Percentiles rank a stretch among this genome's conserved stretches.
Evolutionary conservation across 2,329 filamentous ascomycete genomes (phyloP).

Genomic region (Blumeria graminis): DNA sequence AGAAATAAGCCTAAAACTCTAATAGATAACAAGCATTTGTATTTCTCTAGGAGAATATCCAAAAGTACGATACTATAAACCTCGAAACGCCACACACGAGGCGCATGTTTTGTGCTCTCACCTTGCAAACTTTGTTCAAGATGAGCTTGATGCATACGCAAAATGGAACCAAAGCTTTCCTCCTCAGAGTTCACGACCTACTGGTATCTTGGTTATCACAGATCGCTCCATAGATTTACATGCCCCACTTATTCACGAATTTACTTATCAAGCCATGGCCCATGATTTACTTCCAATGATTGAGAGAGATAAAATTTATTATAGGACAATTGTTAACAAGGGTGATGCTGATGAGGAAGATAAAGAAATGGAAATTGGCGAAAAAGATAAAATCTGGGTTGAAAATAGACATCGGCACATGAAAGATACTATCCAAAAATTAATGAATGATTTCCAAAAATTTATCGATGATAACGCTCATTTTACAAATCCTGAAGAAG

Average conservation of each 20-base stretch:
- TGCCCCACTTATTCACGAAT: slow-evolving; percentile 77
- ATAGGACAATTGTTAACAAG: slow-evolving; percentile 56
- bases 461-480: slow-evolving; percentile 83
- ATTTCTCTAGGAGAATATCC: slow-evolving; percentile 87
- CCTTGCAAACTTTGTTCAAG: slow-evolving; percentile 73
- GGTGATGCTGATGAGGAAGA: slow-evolving; percentile 45
- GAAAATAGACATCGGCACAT: slow-evolving; percentile 88
- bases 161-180: slow-evolving; percentile 70
- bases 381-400: slow-evolving; percentile 87
- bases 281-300: slow-evolving; percentile 76
- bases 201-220: slow-evolving; percentile 63
- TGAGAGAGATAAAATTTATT: slow-evolving; percentile 73
- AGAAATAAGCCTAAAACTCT: slow-evolving; percentile 6
- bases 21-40: slow-evolving; percentile 65
- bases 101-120: slow-evolving; percentile 71
- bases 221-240: slow-evolving; percentile 84
- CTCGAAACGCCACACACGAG: slow-evolving; percentile 52
- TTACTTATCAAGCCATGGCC: slow-evolving; percentile 97
- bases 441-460: slow-evolving; percentile 78
- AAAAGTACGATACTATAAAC: slow-evolving; percentile 73
- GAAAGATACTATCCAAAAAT: slow-evolving; percentile 88
- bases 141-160: slow-evolving; percentile 73
- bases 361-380: slow-evolving; percentile 76
- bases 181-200: slow-evolving; percentile 50
- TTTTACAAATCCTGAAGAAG: slow-evolving; percentile 51